phyloP scores from a whole-genome alignment of 2,329 filamentous ascomycete genomes.

The Malbranchea zuffiana region DNA sequence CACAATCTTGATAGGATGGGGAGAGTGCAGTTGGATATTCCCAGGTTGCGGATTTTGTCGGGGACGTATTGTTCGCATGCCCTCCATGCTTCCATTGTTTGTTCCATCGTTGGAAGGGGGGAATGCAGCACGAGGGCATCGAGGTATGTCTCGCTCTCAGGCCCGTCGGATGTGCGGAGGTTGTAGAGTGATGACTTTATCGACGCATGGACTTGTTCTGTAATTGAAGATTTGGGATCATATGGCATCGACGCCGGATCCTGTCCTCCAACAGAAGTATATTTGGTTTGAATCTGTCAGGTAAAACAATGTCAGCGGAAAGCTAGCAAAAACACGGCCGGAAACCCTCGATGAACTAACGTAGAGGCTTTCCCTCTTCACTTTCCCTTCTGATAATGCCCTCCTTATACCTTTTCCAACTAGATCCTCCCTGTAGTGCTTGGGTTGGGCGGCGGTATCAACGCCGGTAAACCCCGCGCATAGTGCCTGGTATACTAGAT shows the following conservation, averaged over 20 bases:
- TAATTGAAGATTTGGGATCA: constrained; percentile 45
- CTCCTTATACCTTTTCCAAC: constrained; percentile 57
- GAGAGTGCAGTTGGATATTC: constrained; percentile 64
- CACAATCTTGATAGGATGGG: constrained; percentile 45
- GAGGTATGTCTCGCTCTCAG: constrained; percentile 40
- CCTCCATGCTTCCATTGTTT: constrained; percentile 55
- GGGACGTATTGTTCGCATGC: constrained; percentile 58
- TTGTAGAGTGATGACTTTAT: constrained; percentile 56
- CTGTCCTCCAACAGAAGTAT: constrained; percentile 55
- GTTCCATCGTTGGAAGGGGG: constrained; percentile 39
- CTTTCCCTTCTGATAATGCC: constrained; percentile 49
- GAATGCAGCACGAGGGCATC: constrained; percentile 51
- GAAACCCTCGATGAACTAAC: constrained; percentile 37
- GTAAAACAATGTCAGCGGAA: not conserved
- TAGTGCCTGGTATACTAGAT: constrained; percentile 59
- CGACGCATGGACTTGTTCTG: constrained; percentile 56
- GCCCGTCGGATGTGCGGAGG: constrained; percentile 34
- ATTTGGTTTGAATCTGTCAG: constrained; percentile 68
- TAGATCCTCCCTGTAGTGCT: constrained; percentile 63
- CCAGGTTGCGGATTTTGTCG: constrained; percentile 52
- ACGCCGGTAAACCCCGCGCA: constrained; percentile 59
- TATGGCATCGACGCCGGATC: constrained; percentile 53
- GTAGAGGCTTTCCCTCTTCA: constrained; percentile 52
- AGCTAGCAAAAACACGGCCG: constrained; percentile 3
- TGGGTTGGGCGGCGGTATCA: constrained; percentile 69